phyloP scores from a whole-genome alignment of 2,329 filamentous ascomycete genomes.

The Sporothrix globosa region DNA sequence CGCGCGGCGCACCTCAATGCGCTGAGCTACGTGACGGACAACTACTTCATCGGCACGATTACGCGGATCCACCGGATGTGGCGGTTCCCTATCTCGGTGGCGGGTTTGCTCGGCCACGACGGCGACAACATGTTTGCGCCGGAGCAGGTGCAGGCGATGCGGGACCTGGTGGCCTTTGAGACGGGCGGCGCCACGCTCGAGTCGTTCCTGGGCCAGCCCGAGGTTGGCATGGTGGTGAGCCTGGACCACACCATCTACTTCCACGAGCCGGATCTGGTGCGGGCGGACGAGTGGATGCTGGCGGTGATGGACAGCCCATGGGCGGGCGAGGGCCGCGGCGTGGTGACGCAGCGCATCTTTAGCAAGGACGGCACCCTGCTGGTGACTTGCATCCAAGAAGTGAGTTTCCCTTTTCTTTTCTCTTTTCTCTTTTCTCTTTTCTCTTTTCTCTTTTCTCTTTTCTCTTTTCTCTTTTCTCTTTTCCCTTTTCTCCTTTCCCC shows the following conservation, averaged over 20 bases:
- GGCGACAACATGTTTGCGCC: constrained; percentile 48
- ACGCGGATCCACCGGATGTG: constrained; percentile 78
- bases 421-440: not conserved
- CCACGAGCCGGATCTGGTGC: constrained; percentile 61
- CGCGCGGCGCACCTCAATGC: constrained; percentile 82
- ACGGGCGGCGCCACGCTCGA: constrained; percentile 50
- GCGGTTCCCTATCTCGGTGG: constrained; percentile 62
- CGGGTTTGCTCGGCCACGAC: constrained; percentile 53
- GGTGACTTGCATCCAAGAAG: constrained; percentile 77
- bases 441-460: too few species aligned
- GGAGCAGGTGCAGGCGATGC: constrained; percentile 47
- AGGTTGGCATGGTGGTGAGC: constrained; percentile 82
- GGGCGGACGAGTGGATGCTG: constrained; percentile 76
- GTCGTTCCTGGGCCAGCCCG: constrained; percentile 53
- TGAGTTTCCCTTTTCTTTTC: not conserved
- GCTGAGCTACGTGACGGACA: constrained; percentile 90
- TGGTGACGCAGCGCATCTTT: constrained; percentile 77
- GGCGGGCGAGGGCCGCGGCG: constrained; percentile 74
- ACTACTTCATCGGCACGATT: constrained; percentile 90
- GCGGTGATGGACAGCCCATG: constrained; percentile 79
- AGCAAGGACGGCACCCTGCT: constrained; percentile 70
- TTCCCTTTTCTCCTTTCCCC: too few species aligned
- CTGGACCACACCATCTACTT: constrained; percentile 76
- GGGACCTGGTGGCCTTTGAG: constrained; percentile 48
- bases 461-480: not conserved